Percentiles rank a stretch among this genome's conserved stretches.
Conservation (phyloP, 2,329 filamentous ascomycete genomes). For the Metarhizium sp. region DNA sequence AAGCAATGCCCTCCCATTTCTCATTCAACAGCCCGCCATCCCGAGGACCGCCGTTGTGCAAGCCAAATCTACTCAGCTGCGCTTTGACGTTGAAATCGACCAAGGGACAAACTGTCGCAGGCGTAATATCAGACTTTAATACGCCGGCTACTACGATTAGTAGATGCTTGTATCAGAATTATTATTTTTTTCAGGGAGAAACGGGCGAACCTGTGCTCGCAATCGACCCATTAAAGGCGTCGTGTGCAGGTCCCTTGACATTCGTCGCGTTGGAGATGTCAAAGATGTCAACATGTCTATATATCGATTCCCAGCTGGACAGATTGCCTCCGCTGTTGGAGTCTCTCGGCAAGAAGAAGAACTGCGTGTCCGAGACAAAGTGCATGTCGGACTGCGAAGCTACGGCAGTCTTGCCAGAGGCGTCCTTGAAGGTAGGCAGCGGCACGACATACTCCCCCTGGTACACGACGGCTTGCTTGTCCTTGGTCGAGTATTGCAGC, state of each 20-base stretch:
- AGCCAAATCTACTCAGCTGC: slow-evolving; percentile 54
- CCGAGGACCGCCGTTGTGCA: slow-evolving; percentile 58
- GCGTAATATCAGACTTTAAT: slow-evolving; percentile 42
- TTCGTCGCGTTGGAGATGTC: slow-evolving; percentile 54
- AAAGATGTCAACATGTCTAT: slow-evolving; percentile 62
- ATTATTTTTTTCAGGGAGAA: too few relatives aligned
- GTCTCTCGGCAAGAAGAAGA: slow-evolving; percentile 59
- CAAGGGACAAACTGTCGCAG: slow-evolving; percentile 56
- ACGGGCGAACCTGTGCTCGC: slow-evolving; percentile 10
- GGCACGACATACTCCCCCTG: slow-evolving; percentile 56
- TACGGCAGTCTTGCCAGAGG: slow-evolving; percentile 38
- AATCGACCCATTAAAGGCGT: slow-evolving; percentile 19
- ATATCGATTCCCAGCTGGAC: slow-evolving; percentile 41
- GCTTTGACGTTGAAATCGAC: slow-evolving; percentile 58
- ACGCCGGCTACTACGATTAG: slow-evolving; percentile 30
- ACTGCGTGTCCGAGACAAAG: slow-evolving; percentile 52
- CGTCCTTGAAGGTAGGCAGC: slow-evolving; percentile 48
- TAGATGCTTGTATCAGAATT: neutral
- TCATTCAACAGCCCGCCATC: slow-evolving; percentile 56
- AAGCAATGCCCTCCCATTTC: slow-evolving; percentile 64
- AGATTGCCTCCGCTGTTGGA: slow-evolving; percentile 49
- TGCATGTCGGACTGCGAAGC: slow-evolving; percentile 63
- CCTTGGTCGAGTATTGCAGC: slow-evolving; percentile 52
- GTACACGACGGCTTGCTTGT: slow-evolving; percentile 29
- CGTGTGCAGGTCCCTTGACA: slow-evolving; percentile 38